Base-by-base conservation (phyloP, 352 stramenopile species). In the Globisporangium acanthophoron region DNA sequence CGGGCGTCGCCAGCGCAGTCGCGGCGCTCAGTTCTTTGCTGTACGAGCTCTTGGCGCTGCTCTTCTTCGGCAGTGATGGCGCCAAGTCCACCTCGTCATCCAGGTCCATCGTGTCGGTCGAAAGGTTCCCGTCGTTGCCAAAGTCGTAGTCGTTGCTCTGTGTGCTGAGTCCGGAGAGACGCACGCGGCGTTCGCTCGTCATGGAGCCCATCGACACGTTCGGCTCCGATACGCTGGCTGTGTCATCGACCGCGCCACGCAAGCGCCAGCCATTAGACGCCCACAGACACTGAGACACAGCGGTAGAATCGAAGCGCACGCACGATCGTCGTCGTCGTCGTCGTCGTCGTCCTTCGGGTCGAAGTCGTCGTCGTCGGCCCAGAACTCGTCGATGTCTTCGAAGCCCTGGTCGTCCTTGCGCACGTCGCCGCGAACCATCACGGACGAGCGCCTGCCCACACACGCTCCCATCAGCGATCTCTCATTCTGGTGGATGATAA, bases 311-410 rank as follows among this genome's bases (percentile, higher is more conserved):
- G 33, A 37, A 37, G 31, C 44, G 33, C 37, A 58, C 66, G 44
- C 47, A 66, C 60, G 51, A 37, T 85, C 66, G 2, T 69, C 67
- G 46, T 79, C 70, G 21, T 80, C 69, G 27, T 77, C 74, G 55
- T 81, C 71, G 18, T 59, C 66, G 8, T 60, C 66, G 39, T 59
- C 62, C 9, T 75, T 65, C 1, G 31, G 37, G 20, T 69, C 56
- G 35, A 53, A 56, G 11, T 56, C 54, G 39, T 72, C 58, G 53
- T 86, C 73, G 27, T 94, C 80, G 37, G 77, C 80, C 82, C 82
- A 94, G 54, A 94, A 94, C 48, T 94, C 85, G 64, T 94, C 85
- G 46, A 92, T 87, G 50, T 94, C 85, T 49, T 94, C 82, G 52
- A 94, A 94, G 0, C 85, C 85, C 27, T 92, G 66, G 1, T 73